Evolutionary conservation across 1,139 yeast species (phyloP).

Genomic region (Geotrichum phurueaensis): DNA sequence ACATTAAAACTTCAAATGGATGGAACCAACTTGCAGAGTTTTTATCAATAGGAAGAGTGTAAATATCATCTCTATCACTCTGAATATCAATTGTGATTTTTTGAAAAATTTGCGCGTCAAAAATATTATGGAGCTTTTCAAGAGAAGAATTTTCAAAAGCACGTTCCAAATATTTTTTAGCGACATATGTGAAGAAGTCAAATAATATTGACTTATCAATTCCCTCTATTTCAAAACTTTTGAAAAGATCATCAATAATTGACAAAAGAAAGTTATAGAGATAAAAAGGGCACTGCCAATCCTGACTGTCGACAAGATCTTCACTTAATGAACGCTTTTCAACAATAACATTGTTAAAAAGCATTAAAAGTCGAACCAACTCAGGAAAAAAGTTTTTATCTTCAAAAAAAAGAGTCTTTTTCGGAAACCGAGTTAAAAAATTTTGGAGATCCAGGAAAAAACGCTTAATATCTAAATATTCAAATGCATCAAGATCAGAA

Average conservation of each 20-base stretch:
- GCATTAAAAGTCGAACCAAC: conserved; percentile 13
- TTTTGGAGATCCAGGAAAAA: conserved; percentile 78
- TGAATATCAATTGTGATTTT: not conserved
- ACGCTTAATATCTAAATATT: conserved; percentile 77
- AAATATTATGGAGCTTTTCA: not conserved
- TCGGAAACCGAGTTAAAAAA: conserved; percentile 61
- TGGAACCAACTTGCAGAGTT: not conserved
- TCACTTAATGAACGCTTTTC: conserved; percentile 64
- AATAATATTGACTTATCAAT: not conserved
- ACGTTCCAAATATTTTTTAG: not conserved
- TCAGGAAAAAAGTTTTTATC: conserved; percentile 50
- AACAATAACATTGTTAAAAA: conserved; percentile 78
- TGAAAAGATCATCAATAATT: not conserved
- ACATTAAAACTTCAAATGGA: not conserved
- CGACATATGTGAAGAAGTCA: conserved; percentile 9
- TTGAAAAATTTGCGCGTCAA: not conserved
- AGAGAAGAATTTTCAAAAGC: conserved; percentile 15
- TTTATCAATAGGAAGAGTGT: not conserved
- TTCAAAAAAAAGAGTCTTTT: conserved; percentile 36
- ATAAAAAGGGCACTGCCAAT: conserved; percentile 42
- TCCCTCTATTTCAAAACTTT: not conserved
- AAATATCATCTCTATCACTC: not conserved
- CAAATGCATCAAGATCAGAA: conserved; percentile 40
- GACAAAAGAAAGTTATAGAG: not conserved
- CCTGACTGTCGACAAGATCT: conserved; percentile 87